Evolutionary conservation across 2,329 filamentous ascomycete genomes (phyloP), one percentile per base, ranked within the genome.

Genomic region (Pochonia chlamydosporia): DNA sequence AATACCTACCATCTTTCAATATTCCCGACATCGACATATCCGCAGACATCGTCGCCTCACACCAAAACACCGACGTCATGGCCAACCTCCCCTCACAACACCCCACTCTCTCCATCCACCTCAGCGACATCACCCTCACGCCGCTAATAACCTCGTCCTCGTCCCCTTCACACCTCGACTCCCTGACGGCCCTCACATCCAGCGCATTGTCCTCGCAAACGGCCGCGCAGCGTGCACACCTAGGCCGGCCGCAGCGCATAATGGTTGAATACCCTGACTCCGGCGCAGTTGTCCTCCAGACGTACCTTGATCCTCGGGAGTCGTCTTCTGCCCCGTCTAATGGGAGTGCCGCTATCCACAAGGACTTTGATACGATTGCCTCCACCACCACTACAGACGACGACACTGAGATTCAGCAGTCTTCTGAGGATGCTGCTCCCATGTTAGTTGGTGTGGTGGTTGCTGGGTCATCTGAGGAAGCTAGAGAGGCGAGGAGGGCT

Each of bases 71-170:
- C 44, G 46, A 50, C 59, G 57, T 51, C 56, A 69, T 69, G 66
- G 56, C 64, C 37, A 60, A 56, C 52, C 63, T 69, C 43, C 74
- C 74, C 43, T 66, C 67, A 9, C 70, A 77, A 55, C 70, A 76
- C 61, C 75, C 76, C 30, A 62, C 66, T 49, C 69, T 81, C 45
- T 69, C 74, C 54, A 68, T 80, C 51, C 76, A 81, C 68, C 73
- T 83, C 49, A 72, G 76, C 54, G 79, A 82, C 68, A 66, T 72
- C 49, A 66, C 74, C 50, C 72, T 79, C 53, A 78, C 75, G 4
- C 77, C 79, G 26, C 71, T 84, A 53, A 71, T 83, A 58, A 76
- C 75, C 18, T 78, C 75, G 24, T 72, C 75, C 48, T 66, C 64
- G 44, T 67, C 68, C 20, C 63, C 63, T 45, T 60, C 63, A 6